Conservation (phyloP, 148 eudicot genomes). For the Vaccinium macrocarpon region DNA sequence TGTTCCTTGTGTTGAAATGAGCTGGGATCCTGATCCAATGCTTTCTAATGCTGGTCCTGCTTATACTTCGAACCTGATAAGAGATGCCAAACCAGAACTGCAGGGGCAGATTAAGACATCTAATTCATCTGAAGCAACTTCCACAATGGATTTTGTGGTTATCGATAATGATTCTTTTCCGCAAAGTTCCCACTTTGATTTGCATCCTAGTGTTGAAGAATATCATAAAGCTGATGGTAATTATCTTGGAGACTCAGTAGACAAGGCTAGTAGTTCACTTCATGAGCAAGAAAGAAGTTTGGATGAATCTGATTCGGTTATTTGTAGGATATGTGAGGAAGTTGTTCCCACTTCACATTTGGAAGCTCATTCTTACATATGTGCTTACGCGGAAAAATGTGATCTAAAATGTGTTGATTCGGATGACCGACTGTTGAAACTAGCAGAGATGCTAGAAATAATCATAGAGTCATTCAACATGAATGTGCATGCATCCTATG, state of each 20-base stretch:
- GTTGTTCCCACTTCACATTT: slow-evolving; percentile 42
- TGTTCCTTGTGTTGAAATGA: slow-evolving; percentile 51
- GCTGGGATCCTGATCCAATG: slow-evolving; percentile 40
- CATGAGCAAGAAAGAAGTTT: slow-evolving; percentile 31
- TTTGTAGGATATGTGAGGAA: slow-evolving; percentile 70
- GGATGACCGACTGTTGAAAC: slow-evolving; percentile 45
- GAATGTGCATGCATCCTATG: slow-evolving; percentile 30
- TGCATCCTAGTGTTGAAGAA: slow-evolving; percentile 15
- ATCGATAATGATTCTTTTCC: slow-evolving; percentile 10
- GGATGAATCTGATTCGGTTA: slow-evolving; percentile 42
- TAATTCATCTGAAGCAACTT: slow-evolving; percentile 4
- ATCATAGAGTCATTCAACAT: slow-evolving; percentile 40
- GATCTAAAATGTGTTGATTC: slow-evolving; percentile 37
- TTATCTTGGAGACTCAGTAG: slow-evolving; percentile 20
- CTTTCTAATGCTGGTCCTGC: slow-evolving; percentile 27
- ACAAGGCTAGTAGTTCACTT: slow-evolving; percentile 15
- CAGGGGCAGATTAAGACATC: slow-evolving; percentile 11
- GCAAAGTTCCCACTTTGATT: slow-evolving; percentile 10
- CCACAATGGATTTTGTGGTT: slow-evolving; percentile 18
- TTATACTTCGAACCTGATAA: slow-evolving; percentile 16
- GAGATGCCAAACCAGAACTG: slow-evolving; percentile 21
- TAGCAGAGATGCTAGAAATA: slow-evolving; percentile 54
- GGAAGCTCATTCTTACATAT: slow-evolving; percentile 66
- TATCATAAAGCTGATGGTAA: slow-evolving; percentile 20
- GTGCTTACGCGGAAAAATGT: slow-evolving; percentile 67